Evolutionary conservation across 2,329 filamentous ascomycete genomes (phyloP), one percentile per base, ranked within the genome.

Genomic region (Colletotrichum sp.): DNA sequence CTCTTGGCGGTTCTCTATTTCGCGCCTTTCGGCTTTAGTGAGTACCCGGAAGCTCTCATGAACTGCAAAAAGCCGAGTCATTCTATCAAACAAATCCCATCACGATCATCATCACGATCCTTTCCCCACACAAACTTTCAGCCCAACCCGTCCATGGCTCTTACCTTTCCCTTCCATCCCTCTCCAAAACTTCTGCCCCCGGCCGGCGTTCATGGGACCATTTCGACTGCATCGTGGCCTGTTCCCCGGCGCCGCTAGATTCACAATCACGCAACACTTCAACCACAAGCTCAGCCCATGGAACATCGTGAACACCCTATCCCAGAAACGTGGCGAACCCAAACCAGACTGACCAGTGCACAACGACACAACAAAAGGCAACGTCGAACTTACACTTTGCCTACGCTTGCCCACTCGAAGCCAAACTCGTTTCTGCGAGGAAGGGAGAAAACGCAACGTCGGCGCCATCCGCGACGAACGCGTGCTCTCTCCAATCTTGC

Each of bases 381-480:
- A 15, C 15, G 13, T 36, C 13, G 62, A 44, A 64, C 34, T 16
- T 44, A 69, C 49, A 16, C 4, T 39, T 59, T 49, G 18, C 21
- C 21, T n/a, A 24, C 36, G 62, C 69, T 30, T 21, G 21, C 16
- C 24, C 15, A 21, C 8, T 44, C 60, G 62, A 68, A 62, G 32
- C 39, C 69, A 55, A 44, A 24, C 21, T 49, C 24, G 39, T 39
- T 62, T 39, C 32, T 24, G 26, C 59, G 30, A 21, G 18, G 59
- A 34, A 21, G 59, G 5, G 18, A 26, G 26, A 60, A 60, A 57
- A 68, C 69, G 72, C 63, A 65, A 70, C 55, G 39, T 55, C 63
- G 63, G 69, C 55, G 69, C 72, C 72, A 62, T 75, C 72, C 72
- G 63, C 72, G 72, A 75, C 69, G 72, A 75, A 75, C 72, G 72